Conservation (phyloP, 495 filamentous ascomycete genomes). For the Lepraria neglecta region DNA sequence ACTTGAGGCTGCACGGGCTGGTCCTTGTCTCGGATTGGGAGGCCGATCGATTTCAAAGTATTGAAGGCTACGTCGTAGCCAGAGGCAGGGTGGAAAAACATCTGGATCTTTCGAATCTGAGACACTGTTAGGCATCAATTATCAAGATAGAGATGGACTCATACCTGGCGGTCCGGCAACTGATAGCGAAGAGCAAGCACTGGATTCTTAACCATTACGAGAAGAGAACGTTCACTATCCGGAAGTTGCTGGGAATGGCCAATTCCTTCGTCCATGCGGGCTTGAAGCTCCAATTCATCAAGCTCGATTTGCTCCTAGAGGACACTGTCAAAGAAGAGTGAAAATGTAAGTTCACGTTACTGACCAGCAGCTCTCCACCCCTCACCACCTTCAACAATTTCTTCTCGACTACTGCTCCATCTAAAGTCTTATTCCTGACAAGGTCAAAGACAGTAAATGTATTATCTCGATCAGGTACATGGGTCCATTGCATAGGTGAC, state of each 20-base stretch:
- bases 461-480: slow-evolving; percentile 18
- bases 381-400: slow-evolving; percentile 22
- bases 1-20: background rate
- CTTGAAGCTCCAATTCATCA: slow-evolving; percentile 20
- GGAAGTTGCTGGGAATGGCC: slow-evolving; percentile 14
- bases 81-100: slow-evolving; percentile 20
- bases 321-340: background rate
- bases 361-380: slow-evolving; percentile 23
- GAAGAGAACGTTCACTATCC: slow-evolving; percentile 17
- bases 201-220: slow-evolving; percentile 20
- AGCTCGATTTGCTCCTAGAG: slow-evolving; percentile 27
- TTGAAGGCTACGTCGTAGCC: slow-evolving; percentile 20
- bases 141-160: background rate
- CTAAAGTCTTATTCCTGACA: slow-evolving; percentile 13
- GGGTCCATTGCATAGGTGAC: slow-evolving; percentile 23
- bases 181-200: slow-evolving; percentile 26
- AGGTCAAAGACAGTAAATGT: slow-evolving; percentile 28
- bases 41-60: slow-evolving; percentile 14
- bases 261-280: slow-evolving; percentile 16
- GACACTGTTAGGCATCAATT: background rate
- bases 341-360: background rate
- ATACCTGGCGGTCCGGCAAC: slow-evolving; percentile 21
- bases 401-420: slow-evolving; percentile 12
- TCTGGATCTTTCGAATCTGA: slow-evolving; percentile 26
- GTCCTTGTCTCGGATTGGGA: slow-evolving; percentile 23